Evolutionary conservation across 2,329 filamentous ascomycete genomes (phyloP), one percentile per base, ranked within the genome.

Genomic region (Beauveria rudraprayagi): DNA sequence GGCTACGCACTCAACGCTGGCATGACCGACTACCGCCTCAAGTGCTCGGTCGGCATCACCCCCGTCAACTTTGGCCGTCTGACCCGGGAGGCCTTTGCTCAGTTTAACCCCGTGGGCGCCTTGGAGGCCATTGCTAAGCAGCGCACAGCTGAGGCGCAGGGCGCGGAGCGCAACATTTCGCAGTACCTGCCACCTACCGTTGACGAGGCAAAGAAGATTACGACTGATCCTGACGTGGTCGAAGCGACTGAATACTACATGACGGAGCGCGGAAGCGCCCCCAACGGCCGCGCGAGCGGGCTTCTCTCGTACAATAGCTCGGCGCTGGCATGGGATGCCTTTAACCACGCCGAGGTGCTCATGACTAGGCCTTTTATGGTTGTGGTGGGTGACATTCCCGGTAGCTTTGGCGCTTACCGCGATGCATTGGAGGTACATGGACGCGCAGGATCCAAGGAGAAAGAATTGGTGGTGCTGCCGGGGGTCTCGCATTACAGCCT

Each of bases 1-100:
- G 72, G 71, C 30, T 76, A 75, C 60, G 69, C 66, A 1, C 62
- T 68, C 9, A 68, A 67, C 56, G 72, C 74, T 3, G 70, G 74
- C 16, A 68, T 70, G 61, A 67, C 70, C 3, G 72, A 77, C 56
- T 55, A 63, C n/a, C 73, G 75, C 22, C 70, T 77, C 62, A 71
- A 71, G 61, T 73, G 72, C 17, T 62, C 8, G 9, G 74, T 72
- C 6, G 71, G 69, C 8, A 60, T 71, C 10, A 68, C 63, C 28
- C 67, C 64, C 4, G 70, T 69, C 3, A 68, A 68, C 61, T 63
- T 73, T 26, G 72, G 73, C 22, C 52, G 55, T n/a, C 66, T 68
- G 58, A 57, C 66, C 16, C 69, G 71, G 30, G 43, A 47, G 11
- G 59, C 53, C 9, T 60, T 60, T 19, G 62, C 46, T 2, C 34